phyloP scores from a whole-genome alignment of 345 rosid species.

The Acer campestre region DNA sequence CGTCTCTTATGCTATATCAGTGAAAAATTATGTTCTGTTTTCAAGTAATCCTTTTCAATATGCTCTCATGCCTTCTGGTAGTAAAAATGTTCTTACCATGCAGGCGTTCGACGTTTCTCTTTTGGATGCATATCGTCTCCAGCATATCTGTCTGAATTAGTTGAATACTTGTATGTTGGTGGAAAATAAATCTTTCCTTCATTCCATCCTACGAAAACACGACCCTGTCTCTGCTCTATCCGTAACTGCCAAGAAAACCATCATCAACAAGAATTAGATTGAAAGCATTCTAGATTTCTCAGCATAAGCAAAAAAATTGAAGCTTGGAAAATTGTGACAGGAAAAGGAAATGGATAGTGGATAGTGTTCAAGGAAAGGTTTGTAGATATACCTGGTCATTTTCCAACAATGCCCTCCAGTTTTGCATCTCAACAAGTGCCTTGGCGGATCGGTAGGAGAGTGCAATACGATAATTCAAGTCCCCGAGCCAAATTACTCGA shows the following conservation, averaged over 20 bases:
- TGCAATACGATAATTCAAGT: conserved; percentile 94
- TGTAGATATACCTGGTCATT: conserved; percentile 82
- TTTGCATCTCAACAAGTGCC: conserved; percentile 99
- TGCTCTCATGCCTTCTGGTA: not conserved
- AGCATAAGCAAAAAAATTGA: not conserved
- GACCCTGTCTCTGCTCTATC: conserved; percentile 86
- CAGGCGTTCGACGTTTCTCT: conserved; percentile 98
- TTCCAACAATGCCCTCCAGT: conserved; percentile 95
- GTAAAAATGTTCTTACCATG: conserved; percentile 62
- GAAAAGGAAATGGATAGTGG: not conserved
- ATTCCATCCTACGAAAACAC: conserved; percentile 86
- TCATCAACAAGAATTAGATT: conserved; percentile 20
- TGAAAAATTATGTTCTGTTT: not conserved
- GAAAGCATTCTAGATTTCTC: not conserved
- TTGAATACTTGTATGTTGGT: conserved; percentile 97
- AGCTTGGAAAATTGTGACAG: conserved; percentile 2
- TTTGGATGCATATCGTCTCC: conserved; percentile 90
- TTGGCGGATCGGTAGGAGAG: conserved; percentile 92
- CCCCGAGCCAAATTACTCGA: conserved; percentile 98
- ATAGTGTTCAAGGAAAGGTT: conserved; percentile 1
- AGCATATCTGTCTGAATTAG: conserved; percentile 93
- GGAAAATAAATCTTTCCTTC: conserved; percentile 98
- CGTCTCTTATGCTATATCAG: not conserved
- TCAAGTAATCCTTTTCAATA: not conserved
- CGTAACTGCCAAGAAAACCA: conserved; percentile 58